phyloP scores from a whole-genome alignment of 1,284 basidiomycete species.

The Sporisorium iseilematis-ciliati region DNA sequence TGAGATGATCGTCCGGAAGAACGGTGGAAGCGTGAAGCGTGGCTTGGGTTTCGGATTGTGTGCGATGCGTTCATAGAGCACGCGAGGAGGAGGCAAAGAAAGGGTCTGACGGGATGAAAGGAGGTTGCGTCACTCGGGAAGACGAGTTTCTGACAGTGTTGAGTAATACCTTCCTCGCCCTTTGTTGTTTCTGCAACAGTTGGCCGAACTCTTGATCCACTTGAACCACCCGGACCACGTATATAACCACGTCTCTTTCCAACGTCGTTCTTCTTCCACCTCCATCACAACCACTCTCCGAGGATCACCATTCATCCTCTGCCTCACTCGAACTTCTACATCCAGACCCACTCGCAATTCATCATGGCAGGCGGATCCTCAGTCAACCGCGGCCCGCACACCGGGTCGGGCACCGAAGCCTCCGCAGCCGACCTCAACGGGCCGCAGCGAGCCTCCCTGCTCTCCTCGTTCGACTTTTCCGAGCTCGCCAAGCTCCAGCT shows the following conservation, averaged over 20 bases:
- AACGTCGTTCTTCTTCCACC: not conserved
- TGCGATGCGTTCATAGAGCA: conserved; percentile 9
- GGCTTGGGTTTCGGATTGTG: not conserved
- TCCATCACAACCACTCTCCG: not conserved
- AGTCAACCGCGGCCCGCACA: conserved; percentile 40
- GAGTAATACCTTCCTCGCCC: too few species aligned
- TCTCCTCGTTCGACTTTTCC: conserved; percentile 34
- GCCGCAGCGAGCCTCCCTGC: conserved; percentile 29
- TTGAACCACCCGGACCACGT: too few species aligned
- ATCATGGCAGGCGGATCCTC: conserved; percentile 41
- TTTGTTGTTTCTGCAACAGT: too few species aligned
- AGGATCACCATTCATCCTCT: not conserved
- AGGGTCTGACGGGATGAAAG: not conserved
- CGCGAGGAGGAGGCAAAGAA: not conserved
- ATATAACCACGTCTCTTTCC: not conserved
- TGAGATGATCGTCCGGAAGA: not conserved
- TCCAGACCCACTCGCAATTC: not conserved
- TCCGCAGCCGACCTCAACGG: conserved; percentile 23
- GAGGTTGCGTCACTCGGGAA: conserved; percentile 13
- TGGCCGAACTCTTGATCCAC: too few species aligned
- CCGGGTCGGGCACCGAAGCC: conserved; percentile 40
- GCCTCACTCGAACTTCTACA: too few species aligned
- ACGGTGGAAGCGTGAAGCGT: not conserved
- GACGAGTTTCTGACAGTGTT: not conserved
- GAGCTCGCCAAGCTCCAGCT: conserved; percentile 37